Percentiles rank a stretch among this genome's conserved stretches.
phyloP scores from a whole-genome alignment of 2,329 filamentous ascomycete species.

The Sordariomycetes sp. region DNA sequence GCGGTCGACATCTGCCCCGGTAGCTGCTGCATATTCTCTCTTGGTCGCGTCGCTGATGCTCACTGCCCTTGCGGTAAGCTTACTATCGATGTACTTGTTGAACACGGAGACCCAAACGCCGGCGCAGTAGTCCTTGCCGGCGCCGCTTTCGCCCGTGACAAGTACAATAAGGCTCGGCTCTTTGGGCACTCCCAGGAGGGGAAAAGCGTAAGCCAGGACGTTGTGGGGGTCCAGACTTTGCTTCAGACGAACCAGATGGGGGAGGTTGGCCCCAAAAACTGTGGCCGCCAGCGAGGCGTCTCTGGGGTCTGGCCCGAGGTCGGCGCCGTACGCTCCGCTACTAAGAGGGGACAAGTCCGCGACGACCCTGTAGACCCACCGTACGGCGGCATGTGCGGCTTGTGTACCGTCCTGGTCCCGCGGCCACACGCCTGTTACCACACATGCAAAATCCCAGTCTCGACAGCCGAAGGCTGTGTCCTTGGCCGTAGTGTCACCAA shows the following conservation, averaged over 20 bases:
- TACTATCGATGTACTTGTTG: conserved; percentile 9
- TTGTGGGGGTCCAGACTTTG: conserved; percentile 32
- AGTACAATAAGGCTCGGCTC: conserved; percentile 41
- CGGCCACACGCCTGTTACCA: conserved; percentile 52
- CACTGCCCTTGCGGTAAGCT: conserved; percentile 24
- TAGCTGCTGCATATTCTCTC: conserved; percentile 39
- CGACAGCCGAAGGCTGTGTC: conserved; percentile 51
- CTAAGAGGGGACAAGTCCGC: conserved; percentile 35
- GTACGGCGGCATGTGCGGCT: conserved; percentile 22
- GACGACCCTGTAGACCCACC: conserved; percentile 47
- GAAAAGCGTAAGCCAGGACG: conserved; percentile 44
- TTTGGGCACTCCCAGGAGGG: conserved; percentile 27
- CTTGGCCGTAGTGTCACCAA: conserved; percentile 29
- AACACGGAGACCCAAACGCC: conserved; percentile 36
- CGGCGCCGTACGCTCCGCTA: conserved; percentile 44
- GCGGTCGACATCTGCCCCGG: conserved; percentile 32
- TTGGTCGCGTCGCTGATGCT: conserved; percentile 52
- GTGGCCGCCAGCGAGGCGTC: conserved; percentile 36
- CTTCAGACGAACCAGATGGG: conserved; percentile 41
- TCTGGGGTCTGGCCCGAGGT: conserved; percentile 52
- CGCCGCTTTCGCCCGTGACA: conserved; percentile 41
- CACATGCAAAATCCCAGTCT: conserved; percentile 54
- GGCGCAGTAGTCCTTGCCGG: conserved; percentile 52
- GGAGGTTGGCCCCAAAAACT: conserved; percentile 46
- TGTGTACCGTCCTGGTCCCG: conserved; percentile 37